Conservation (phyloP, 441 rosid genomes). For the Manihot esculenta region DNA sequence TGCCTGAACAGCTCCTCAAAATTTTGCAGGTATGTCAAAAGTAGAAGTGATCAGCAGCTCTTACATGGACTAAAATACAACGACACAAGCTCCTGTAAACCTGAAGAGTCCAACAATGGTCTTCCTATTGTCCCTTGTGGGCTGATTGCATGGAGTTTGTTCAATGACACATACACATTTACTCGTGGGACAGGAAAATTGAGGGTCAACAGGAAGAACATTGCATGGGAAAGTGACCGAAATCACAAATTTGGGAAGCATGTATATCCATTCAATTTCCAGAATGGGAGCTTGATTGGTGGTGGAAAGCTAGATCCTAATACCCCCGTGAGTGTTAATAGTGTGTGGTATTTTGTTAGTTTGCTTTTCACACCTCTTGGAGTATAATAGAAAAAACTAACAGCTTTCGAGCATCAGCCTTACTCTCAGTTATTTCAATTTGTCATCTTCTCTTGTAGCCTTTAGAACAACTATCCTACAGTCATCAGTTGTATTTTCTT, state of each 20-base stretch:
- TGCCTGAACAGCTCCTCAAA: slow-evolving; percentile 10
- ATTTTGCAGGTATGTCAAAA: slow-evolving; percentile 74
- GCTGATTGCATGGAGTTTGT: slow-evolving; percentile 87
- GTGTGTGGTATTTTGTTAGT: background rate
- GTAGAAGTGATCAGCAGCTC: slow-evolving; percentile 81
- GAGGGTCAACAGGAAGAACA: slow-evolving; percentile 55
- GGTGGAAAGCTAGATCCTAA: slow-evolving; percentile 68
- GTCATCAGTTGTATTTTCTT: background rate
- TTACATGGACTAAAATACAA: slow-evolving; percentile 51
- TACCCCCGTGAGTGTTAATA: slow-evolving; percentile 56
- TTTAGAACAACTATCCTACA: background rate
- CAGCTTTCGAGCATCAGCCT: background rate
- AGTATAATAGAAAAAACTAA: background rate
- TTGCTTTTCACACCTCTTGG: slow-evolving; percentile 2
- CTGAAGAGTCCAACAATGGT: slow-evolving; percentile 59
- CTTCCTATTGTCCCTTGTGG: slow-evolving; percentile 86
- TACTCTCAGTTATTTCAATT: background rate
- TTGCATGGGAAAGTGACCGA: slow-evolving; percentile 84
- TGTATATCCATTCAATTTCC: slow-evolving; percentile 79
- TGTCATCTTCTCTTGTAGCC: slow-evolving; percentile 2
- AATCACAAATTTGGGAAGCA: slow-evolving; percentile 81
- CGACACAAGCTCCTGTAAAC: slow-evolving; percentile 66
- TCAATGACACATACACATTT: slow-evolving; percentile 76
- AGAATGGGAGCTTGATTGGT: slow-evolving; percentile 73
- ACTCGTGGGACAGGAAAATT: slow-evolving; percentile 41